A percentile compares a stretch with the other conserved stretches of the same genome.
Evolutionary conservation across 306 rosid genomes (phyloP).

Genomic region (Luffa acutangula): DNA sequence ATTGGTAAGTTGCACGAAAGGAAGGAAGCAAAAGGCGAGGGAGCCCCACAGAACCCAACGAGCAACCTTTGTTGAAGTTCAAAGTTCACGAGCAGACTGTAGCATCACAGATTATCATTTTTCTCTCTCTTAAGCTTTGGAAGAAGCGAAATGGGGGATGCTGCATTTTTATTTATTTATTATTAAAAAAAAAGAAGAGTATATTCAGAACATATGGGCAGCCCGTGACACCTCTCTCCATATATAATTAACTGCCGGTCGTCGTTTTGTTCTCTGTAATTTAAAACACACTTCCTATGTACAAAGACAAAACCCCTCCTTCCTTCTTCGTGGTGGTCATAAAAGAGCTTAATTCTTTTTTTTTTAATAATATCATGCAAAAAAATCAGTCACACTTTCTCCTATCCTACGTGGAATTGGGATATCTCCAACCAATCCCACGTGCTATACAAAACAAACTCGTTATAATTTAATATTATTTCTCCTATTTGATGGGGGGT

Average conservation of each 20-base stretch:
- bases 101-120: background rate
- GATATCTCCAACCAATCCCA: background rate
- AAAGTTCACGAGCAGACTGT: background rate
- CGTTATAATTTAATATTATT: background rate
- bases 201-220: background rate
- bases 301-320: background rate
- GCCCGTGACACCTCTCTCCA: conserved; percentile 7
- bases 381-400: background rate
- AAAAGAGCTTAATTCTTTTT: too few relatives aligned
- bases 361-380: background rate
- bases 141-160: background rate
- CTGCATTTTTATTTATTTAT: background rate
- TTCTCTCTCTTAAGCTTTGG: background rate
- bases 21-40: background rate
- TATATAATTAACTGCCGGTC: background rate
- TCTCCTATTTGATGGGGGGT: background rate
- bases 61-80: background rate
- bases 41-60: background rate
- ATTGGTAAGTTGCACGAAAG: background rate
- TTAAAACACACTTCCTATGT: background rate
- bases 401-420: background rate
- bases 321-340: background rate
- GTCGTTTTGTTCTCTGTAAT: background rate
- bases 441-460: background rate
- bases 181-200: background rate